phyloP scores from a whole-genome alignment of 176 grass and related monocot genomes.

The Tuctoria greenei region DNA sequence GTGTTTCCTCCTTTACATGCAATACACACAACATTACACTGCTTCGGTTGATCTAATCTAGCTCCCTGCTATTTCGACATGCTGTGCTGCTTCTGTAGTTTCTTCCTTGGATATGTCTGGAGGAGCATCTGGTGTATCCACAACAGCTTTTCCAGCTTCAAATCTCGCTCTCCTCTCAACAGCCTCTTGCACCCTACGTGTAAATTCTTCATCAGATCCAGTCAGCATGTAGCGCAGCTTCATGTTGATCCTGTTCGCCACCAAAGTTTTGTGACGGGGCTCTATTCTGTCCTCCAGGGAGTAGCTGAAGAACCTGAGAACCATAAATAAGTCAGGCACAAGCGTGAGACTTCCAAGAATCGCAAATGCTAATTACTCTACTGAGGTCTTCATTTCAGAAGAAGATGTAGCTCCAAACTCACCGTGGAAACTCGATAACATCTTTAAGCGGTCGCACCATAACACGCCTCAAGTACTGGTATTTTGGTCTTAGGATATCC shows the following conservation, averaged over 20 bases:
- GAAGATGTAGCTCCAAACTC: neutral
- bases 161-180: slow-evolving; percentile 74
- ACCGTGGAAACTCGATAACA: slow-evolving; percentile 89
- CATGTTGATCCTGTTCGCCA: slow-evolving; percentile 79
- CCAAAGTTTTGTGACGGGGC: slow-evolving; percentile 67
- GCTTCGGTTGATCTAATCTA: slow-evolving; percentile 6
- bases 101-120: slow-evolving; percentile 4
- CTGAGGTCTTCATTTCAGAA: neutral
- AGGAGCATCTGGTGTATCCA: slow-evolving; percentile 22
- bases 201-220: slow-evolving; percentile 72
- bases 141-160: slow-evolving; percentile 42
- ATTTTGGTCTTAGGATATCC: slow-evolving; percentile 75
- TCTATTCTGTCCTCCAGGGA: slow-evolving; percentile 77
- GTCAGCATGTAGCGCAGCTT: slow-evolving; percentile 87
- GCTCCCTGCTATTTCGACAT: neutral
- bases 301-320: slow-evolving; percentile 90
- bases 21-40: neutral
- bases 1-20: neutral
- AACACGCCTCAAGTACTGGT: slow-evolving; percentile 83
- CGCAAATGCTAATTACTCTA: neutral
- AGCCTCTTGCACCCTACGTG: slow-evolving; percentile 58
- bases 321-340: neutral
- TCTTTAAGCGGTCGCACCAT: slow-evolving; percentile 90
- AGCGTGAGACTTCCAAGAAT: neutral
- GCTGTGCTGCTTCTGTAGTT: neutral